Base-by-base conservation (phyloP, 2,329 filamentous ascomycete species). In the Stagonosporopsis cucurbitacearum region DNA sequence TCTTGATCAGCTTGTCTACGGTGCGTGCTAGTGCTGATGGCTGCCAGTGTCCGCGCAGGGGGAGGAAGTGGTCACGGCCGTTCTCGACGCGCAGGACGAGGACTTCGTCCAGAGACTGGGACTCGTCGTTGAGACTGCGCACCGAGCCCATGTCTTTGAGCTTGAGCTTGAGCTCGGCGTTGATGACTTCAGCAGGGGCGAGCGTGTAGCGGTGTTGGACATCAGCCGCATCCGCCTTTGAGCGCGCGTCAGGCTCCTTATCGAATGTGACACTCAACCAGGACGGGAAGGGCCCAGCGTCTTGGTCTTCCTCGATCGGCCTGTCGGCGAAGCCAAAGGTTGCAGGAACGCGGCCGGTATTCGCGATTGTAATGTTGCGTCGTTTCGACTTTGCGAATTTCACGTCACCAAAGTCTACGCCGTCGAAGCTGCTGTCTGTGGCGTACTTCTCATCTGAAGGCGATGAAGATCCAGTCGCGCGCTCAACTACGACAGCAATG, bases 41-140 rank as follows among this genome's bases (percentile, higher is more conserved):
- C 3, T 88, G 79, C 94, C 95, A 99, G 1, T 78, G 80, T 0
- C 85, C 95, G 22, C 85, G 87, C 0, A 96, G 81, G 0, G 92
- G 89, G 35, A 99, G 86, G 71, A 99, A 99, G 70, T 98, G 90
- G 67, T 99, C 95, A 43, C 92, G 85, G 0, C 96, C 96, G 48
- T 89, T 86, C 11, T 86, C 83, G 5, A 99, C 90, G 0, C 92
- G 87, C 8, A 99, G 81, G 2, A 99, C 88, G 7, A 99, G 80
- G 3, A 99, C 88, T 62, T 98, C 92, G 59, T 98, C 94, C 0
- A 99, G 79, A 7, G 79, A 79, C 4, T 80, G 72, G 1, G 81
- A 80, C 15, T 85, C 86, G 50, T 88, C 82, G 63, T 98, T 98
- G 33, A 99, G 81, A 2, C 82, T 78, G 17, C 84, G 86, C 0